Conservation (phyloP, 2,329 filamentous ascomycete genomes). For the Paecilomyces formosus region DNA sequence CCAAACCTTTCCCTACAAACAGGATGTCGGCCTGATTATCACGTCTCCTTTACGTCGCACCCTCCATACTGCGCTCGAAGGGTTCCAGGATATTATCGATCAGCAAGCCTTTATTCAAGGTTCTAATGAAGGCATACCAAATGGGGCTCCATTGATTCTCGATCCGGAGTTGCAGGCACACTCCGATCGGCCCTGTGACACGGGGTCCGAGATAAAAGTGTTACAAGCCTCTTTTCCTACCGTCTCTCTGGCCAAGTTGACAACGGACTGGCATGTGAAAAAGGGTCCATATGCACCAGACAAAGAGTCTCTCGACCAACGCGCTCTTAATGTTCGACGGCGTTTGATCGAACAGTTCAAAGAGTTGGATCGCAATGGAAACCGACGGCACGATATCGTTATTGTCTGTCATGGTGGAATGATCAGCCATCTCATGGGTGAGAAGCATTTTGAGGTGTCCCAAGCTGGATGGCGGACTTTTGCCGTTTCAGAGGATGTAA, state of each 20-base stretch:
- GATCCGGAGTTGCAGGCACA: neutral
- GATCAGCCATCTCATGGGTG: neutral
- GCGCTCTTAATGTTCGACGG: neutral
- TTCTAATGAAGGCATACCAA: neutral
- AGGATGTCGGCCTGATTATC: constrained; percentile 7
- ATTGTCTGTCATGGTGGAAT: neutral
- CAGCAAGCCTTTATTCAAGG: neutral
- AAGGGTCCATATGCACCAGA: neutral
- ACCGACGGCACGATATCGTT: neutral
- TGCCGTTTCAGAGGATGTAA: neutral
- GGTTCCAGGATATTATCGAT: constrained; percentile 7
- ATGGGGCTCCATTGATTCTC: neutral
- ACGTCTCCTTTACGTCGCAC: constrained; percentile 10
- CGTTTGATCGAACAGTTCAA: neutral
- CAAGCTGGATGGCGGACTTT: neutral
- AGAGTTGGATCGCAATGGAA: neutral
- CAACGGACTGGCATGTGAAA: neutral
- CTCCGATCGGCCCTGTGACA: neutral
- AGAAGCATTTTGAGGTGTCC: neutral
- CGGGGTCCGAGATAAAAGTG: neutral
- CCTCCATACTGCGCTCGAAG: constrained; percentile 9
- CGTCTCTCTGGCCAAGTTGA: neutral
- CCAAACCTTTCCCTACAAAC: constrained; percentile 5
- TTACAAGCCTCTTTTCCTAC: neutral
- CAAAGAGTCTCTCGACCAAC: neutral